phyloP scores from a whole-genome alignment of 1,139 yeast genomes.

The Casaregolazyma lundiana region DNA sequence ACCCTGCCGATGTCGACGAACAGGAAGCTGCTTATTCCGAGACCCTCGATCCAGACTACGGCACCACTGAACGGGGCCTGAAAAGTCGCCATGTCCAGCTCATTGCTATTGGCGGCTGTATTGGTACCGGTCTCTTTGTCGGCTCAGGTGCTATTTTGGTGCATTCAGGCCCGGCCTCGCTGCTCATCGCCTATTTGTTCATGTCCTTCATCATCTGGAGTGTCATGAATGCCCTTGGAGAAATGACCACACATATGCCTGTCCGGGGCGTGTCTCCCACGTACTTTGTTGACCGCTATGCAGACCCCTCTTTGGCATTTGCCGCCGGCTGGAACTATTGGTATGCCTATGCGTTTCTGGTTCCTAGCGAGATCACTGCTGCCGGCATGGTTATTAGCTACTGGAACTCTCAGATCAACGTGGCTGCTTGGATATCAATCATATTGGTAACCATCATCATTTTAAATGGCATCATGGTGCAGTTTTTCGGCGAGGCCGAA shows the following conservation, averaged over 20 bases:
- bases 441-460: slow-evolving; percentile 52
- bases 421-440: slow-evolving; percentile 72
- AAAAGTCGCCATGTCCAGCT: slow-evolving; percentile 68
- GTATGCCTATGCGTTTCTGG: slow-evolving; percentile 80
- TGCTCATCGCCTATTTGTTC: slow-evolving; percentile 51
- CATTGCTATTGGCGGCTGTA: slow-evolving; percentile 86
- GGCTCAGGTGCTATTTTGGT: slow-evolving; percentile 59
- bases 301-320: slow-evolving; percentile 52
- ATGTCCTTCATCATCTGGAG: slow-evolving; percentile 51
- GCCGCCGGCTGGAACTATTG: slow-evolving; percentile 82
- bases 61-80: slow-evolving; percentile 32
- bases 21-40: background rate
- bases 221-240: slow-evolving; percentile 57
- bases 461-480: slow-evolving; percentile 59
- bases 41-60: slow-evolving; percentile 1
- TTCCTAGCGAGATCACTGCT: slow-evolving; percentile 61
- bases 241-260: slow-evolving; percentile 59
- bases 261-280: slow-evolving; percentile 30
- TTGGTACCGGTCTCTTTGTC: slow-evolving; percentile 72
- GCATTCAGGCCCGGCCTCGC: slow-evolving; percentile 64
- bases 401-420: slow-evolving; percentile 71
- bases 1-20: background rate
- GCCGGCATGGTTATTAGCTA: slow-evolving; percentile 70
- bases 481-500: slow-evolving; percentile 62
- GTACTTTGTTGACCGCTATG: slow-evolving; percentile 43